Conservation (phyloP, 805 yeast genomes). For the Cyberlindnera galapagoensis region DNA sequence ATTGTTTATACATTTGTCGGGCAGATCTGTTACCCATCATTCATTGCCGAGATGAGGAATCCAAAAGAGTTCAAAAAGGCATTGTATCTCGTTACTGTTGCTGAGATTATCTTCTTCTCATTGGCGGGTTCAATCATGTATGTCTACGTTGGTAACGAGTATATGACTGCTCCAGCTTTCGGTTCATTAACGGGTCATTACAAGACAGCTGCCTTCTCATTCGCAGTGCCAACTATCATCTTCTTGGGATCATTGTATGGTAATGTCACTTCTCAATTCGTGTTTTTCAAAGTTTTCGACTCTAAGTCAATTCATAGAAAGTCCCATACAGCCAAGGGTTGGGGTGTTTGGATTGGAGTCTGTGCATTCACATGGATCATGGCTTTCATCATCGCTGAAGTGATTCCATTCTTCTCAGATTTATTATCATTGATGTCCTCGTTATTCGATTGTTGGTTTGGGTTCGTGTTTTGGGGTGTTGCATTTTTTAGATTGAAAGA, state of each 20-base stretch:
- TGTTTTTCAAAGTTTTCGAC: slow-evolving; percentile 40
- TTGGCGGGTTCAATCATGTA: slow-evolving; percentile 53
- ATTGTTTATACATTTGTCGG: slow-evolving; percentile 61
- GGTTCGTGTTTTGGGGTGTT: slow-evolving; percentile 57
- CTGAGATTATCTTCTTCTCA: slow-evolving; percentile 43
- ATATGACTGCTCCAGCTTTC: slow-evolving; percentile 54
- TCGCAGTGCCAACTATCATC: slow-evolving; percentile 52
- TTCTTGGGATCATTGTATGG: slow-evolving; percentile 51
- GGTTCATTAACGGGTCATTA: slow-evolving; percentile 42
- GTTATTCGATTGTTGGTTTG: slow-evolving; percentile 60
- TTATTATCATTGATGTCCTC: slow-evolving; percentile 53
- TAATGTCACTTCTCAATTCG: slow-evolving; percentile 47
- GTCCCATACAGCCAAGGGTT: slow-evolving; percentile 43
- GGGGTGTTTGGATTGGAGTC: slow-evolving; percentile 45
- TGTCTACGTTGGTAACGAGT: slow-evolving; percentile 49
- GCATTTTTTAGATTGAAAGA: slow-evolving; percentile 44
- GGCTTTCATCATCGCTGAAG: slow-evolving; percentile 56
- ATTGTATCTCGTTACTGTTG: slow-evolving; percentile 41
- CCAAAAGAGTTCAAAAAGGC: slow-evolving; percentile 56
- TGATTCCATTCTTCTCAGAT: slow-evolving; percentile 58
- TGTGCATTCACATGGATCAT: slow-evolving; percentile 40
- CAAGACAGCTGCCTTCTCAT: slow-evolving; percentile 52
- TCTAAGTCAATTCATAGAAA: slow-evolving; percentile 37
- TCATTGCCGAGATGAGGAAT: slow-evolving; percentile 51
- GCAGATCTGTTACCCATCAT: slow-evolving; percentile 57